Evolutionary conservation across 2,329 filamentous ascomycete genomes (phyloP), one percentile per base, ranked within the genome.

Genomic region (Golovinomyces cichoracearum): DNA sequence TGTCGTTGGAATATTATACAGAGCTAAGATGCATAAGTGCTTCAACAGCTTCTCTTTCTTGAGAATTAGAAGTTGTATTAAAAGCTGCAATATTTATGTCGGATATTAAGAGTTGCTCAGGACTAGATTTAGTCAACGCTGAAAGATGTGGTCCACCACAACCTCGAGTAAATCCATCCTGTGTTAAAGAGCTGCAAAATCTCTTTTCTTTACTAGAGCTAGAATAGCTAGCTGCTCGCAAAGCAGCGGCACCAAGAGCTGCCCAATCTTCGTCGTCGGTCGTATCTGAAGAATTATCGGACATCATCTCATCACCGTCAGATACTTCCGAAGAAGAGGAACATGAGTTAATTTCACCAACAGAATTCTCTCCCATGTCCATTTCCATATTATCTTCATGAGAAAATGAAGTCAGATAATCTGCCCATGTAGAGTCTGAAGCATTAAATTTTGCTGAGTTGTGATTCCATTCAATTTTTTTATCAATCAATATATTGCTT

Each of bases 221-320:
- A 49, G 71, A 69, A 57, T 77, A 77, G 5, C 74, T 78, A 45
- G 71, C 70, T 51, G 74, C 73, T 54, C 86, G 78, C 56, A 94
- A 72, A 54, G 83, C 83, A 49, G 81, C 84, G 26, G 86, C 83
- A 49, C 85, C 88, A 53, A 93, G 80, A 48, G 81, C 76, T 44
- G 82, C 83, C 86, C 88, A 94, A 64, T 95, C 86, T 64, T 95
- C 88, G 61, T 94, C 84, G 61, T 95, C 90, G 22, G 90, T 95
- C 51, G 83, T 73, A 60, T 93, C 84, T 55, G 81, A 78, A 52
- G 83, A 76, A 59, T 92, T 80, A 56, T 83, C 80, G 57, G 78
- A 76, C 66, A 78, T 74, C 64, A 62, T 69, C 55, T 77, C 72
- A 51, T 81, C 78, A 49, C 77, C 74, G 6, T 54, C 52, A 38